These are phyloP conservation scores for Tylopilus orsonianus DNA, from an alignment of 1,284 basidiomycete species.

Conservation along the genomic window DNA sequence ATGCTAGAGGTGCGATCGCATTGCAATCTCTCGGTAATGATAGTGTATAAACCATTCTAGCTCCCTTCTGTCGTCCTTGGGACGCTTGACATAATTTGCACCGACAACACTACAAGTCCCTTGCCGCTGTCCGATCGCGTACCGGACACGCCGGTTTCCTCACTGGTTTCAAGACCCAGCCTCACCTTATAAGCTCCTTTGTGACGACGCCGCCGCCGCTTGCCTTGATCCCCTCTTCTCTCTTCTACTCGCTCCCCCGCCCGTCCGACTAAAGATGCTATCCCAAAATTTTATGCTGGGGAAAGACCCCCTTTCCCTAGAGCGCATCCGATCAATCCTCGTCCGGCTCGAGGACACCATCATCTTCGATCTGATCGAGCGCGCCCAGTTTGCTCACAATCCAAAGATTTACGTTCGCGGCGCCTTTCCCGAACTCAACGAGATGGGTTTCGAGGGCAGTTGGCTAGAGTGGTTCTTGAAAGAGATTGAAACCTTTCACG, in stretches of 20 bases:
- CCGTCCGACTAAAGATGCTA: constrained; percentile 45
- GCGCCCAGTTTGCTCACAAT: constrained; percentile 96
- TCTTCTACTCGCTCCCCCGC: constrained; percentile 6
- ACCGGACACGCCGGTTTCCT: neutral
- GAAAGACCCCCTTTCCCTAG: constrained; percentile 79
- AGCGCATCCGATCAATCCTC: constrained; percentile 84
- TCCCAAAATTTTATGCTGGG: constrained; percentile 70
- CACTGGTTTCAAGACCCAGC: neutral
- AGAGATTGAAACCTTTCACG: constrained; percentile 93
- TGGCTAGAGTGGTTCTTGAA: constrained; percentile 98
- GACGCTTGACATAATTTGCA: too few species aligned
- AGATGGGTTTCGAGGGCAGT: constrained; percentile 74
- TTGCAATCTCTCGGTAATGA: neutral
- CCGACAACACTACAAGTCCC: neutral
- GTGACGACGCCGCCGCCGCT: neutral
- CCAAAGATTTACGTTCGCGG: constrained; percentile 84
- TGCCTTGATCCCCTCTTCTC: neutral
- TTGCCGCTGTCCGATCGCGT: neutral
- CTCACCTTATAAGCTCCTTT: constrained; percentile 18
- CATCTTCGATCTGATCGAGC: constrained; percentile 95
- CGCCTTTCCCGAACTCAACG: constrained; percentile 75
- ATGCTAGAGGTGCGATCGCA: neutral
- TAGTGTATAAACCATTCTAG: neutral
- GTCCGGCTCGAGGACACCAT: constrained; percentile 96
- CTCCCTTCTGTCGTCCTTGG: neutral